phyloP scores from a whole-genome alignment of 2,329 filamentous ascomycete genomes.

The Xylariales sp. region DNA sequence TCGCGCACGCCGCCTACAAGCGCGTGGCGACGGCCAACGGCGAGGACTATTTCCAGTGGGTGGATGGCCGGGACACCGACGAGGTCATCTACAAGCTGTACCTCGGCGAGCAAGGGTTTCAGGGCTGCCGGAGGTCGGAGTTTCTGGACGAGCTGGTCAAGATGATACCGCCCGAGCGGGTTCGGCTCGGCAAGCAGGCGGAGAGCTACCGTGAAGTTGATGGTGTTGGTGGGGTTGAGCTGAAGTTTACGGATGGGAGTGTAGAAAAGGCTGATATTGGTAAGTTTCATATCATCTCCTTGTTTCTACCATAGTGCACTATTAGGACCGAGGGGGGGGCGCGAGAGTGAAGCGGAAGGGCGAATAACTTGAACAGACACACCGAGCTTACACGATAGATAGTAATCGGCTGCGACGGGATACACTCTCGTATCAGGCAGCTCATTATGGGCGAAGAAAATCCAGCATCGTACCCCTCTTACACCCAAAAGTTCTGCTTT shows the following conservation, averaged over 20 bases:
- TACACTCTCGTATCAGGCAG: slow-evolving; percentile 51
- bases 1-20: slow-evolving; percentile 32
- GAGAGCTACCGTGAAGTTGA: slow-evolving; percentile 16
- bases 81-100: slow-evolving; percentile 27
- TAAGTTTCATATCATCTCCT: too few relatives aligned
- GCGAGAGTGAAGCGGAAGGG: neutral
- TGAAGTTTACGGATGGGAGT: slow-evolving; percentile 27
- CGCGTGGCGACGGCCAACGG: slow-evolving; percentile 26
- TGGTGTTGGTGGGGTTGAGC: slow-evolving; percentile 14
- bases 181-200: slow-evolving; percentile 29
- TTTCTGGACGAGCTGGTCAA: slow-evolving; percentile 33
- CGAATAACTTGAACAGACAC: neutral
- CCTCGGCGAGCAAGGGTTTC: slow-evolving; percentile 36
- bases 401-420: slow-evolving; percentile 61
- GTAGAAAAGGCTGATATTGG: slow-evolving; percentile 26
- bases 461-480: slow-evolving; percentile 41
- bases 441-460: slow-evolving; percentile 44
- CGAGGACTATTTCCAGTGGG: slow-evolving; percentile 38
- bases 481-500: slow-evolving; percentile 58
- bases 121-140: slow-evolving; percentile 34
- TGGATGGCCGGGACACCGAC: slow-evolving; percentile 27
- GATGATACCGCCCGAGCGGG: slow-evolving; percentile 19
- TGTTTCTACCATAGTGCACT: too few relatives aligned
- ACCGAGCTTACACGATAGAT: neutral
- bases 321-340: neutral